phyloP scores from a whole-genome alignment of 225 moss, liverwort and hornwort genomes.

The Bryoerythrophyllum caledonicum region DNA sequence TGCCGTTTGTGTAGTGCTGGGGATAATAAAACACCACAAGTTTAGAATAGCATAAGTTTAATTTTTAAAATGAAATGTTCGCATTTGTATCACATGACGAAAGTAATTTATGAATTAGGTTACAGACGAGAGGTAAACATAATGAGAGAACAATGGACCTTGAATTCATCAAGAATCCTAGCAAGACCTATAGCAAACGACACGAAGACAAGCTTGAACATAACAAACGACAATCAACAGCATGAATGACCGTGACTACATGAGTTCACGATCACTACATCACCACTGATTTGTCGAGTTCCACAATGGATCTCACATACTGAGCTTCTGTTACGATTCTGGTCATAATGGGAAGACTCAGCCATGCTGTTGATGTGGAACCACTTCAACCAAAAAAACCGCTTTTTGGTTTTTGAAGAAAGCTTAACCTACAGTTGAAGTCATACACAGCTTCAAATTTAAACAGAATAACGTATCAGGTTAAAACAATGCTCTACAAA shows the following conservation, averaged over 20 bases:
- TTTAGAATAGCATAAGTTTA: slow-evolving; percentile 20
- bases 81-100: slow-evolving; percentile 18
- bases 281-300: slow-evolving; percentile 29
- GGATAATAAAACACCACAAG: slow-evolving; percentile 22
- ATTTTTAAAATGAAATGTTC: not conserved
- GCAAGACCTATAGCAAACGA: slow-evolving; percentile 15
- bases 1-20: slow-evolving; percentile 48
- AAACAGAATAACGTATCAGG: not conserved
- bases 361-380: slow-evolving; percentile 31
- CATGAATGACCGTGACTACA: slow-evolving; percentile 27
- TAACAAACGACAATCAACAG: slow-evolving; percentile 27
- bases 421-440: slow-evolving; percentile 33
- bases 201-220: too few relatives aligned
- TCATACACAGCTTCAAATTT: slow-evolving; percentile 29
- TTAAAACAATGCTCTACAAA: not conserved
- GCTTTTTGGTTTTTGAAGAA: slow-evolving; percentile 17
- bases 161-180: slow-evolving; percentile 29
- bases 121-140: slow-evolving; percentile 1
- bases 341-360: slow-evolving; percentile 32
- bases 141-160: slow-evolving; percentile 6
- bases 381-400: slow-evolving; percentile 36
- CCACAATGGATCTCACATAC: slow-evolving; percentile 40
- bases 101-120: slow-evolving; percentile 1
- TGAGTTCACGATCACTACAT: slow-evolving; percentile 32
- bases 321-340: slow-evolving; percentile 39